phyloP scores from a whole-genome alignment of 345 rosid species.

The Odontarrhena argentea region DNA sequence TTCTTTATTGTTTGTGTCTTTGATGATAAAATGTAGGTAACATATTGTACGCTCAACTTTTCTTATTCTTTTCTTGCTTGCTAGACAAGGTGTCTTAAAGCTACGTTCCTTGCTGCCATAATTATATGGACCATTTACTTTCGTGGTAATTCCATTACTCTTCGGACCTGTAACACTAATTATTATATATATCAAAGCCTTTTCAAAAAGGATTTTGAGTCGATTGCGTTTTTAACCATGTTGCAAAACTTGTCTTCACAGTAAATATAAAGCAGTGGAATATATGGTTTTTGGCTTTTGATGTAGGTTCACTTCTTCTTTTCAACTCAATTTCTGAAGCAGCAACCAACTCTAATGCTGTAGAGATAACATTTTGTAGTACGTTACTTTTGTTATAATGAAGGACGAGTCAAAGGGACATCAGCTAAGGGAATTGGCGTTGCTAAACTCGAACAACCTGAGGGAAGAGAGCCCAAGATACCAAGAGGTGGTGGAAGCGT shows the following conservation, averaged over 20 bases:
- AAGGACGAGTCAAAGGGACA: slow-evolving; percentile 99
- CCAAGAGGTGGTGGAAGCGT: slow-evolving; percentile 74
- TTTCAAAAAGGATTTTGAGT: not conserved
- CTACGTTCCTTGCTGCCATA: slow-evolving; percentile 66
- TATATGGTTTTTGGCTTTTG: slow-evolving; percentile 1
- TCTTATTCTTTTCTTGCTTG: slow-evolving; percentile 36
- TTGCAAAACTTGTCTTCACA: slow-evolving; percentile 4
- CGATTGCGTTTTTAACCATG: not conserved
- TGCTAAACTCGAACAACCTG: slow-evolving; percentile 87
- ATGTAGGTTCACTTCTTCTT: slow-evolving; percentile 70
- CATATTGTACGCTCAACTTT: too few species aligned
- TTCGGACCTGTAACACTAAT: not conserved
- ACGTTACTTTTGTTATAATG: slow-evolving; percentile 8
- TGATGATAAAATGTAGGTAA: too few species aligned
- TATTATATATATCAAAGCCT: not conserved
- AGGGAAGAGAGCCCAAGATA: slow-evolving; percentile 98
- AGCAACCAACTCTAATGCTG: slow-evolving; percentile 73
- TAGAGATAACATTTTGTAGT: slow-evolving; percentile 47
- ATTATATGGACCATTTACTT: slow-evolving; percentile 74
- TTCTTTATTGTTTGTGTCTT: too few species aligned
- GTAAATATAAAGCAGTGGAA: not conserved
- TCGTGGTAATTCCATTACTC: slow-evolving; percentile 57
- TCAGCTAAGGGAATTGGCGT: slow-evolving; percentile 89
- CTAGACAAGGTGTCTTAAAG: slow-evolving; percentile 79
- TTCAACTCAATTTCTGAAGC: slow-evolving; percentile 83